Evolutionary conservation across 2,329 filamentous ascomycete species (phyloP), one percentile per base, ranked within the genome.

Genomic region (Amphichorda felina): DNA sequence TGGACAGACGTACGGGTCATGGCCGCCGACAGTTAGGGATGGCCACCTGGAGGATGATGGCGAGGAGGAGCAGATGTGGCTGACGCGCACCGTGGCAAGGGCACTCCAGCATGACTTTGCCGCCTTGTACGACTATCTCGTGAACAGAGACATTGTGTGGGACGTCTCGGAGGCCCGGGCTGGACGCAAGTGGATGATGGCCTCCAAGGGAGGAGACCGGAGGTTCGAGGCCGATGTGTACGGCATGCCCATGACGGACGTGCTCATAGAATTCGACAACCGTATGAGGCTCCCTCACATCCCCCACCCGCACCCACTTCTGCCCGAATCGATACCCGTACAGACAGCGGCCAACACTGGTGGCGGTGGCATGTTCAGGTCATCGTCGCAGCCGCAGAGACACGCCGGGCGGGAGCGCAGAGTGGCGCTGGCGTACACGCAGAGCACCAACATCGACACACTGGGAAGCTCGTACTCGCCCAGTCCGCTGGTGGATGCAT

Each of bases 51-150:
- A 41, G 4, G 48, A 58, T 36, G 32, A 35, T 8, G 35, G 44
- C 26, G 56, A 67, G 24, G 34, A 44, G 25, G 56, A 67, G 22
- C 64, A 69, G 8, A 61, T 63, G 27, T 82, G 78, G 78, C 60
- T 83, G 10, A 78, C 70, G 4, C 63, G 79, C 28, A 66, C 63
- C 3, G 50, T 81, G 14, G 66, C 66, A 1, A 63, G 67, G 32
- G 61, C 60, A 3, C 50, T 84, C n/a, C 75, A 80, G 43, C 62
- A 60, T 22, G 79, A 83, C 43, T 82, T 84, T 45, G 73, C 75
- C 3, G 71, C 74, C 0, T 57, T 84, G 2, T 84, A 84, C 45
- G 78, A 83, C 46, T 82, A 80, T 41, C 59, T 83, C 2, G 78
- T 84, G 13, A 72, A 83, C 50, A 68, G 75, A 5, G 72, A 81